Conservation (phyloP, 2,329 filamentous ascomycete genomes). For the Ascochyta pisi region DNA sequence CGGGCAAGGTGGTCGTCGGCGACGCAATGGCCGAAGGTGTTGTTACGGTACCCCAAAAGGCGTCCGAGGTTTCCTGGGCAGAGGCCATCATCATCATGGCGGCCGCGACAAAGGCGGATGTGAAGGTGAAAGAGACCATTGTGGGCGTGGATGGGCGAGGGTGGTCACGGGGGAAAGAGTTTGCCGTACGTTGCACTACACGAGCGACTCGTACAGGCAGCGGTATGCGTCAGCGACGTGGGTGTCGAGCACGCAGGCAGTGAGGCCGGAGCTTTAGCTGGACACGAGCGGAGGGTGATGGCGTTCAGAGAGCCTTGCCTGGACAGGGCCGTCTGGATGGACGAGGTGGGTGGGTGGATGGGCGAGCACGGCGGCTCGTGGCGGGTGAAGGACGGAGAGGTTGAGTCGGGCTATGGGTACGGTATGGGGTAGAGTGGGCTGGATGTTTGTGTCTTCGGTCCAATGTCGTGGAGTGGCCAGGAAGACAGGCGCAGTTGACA, state of each 20-base stretch:
- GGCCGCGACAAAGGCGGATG: conserved; percentile 42
- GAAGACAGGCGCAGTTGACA: conserved; percentile 22
- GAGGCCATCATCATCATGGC: conserved; percentile 38
- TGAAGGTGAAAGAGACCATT: conserved; percentile 45
- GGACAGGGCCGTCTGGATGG: conserved; percentile 12
- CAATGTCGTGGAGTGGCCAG: conserved; percentile 19
- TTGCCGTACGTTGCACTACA: conserved; percentile 24
- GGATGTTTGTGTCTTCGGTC: conserved; percentile 12
- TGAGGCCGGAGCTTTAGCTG: conserved; percentile 36
- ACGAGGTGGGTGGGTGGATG: conserved; percentile 13
- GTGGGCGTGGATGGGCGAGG: conserved; percentile 13
- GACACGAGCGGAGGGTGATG: conserved; percentile 19
- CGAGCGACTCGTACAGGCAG: conserved; percentile 25
- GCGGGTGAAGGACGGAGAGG: conserved; percentile 10
- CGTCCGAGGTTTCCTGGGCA: conserved; percentile 25
- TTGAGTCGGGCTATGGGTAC: conserved; percentile 1
- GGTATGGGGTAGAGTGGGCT: conserved; percentile 13
- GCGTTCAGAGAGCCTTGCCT: conserved; percentile 6
- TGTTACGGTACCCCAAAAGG: conserved; percentile 24
- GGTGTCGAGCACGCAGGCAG: conserved; percentile 1
- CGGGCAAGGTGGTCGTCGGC: conserved; percentile 38
- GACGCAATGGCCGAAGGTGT: conserved; percentile 35
- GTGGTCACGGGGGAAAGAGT: conserved; percentile 8
- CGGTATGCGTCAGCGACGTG: conserved; percentile 25
- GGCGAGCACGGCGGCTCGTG: conserved; percentile 1